phyloP scores from a whole-genome alignment of 177 flowering plant species.

The Vitis hybrid region DNA sequence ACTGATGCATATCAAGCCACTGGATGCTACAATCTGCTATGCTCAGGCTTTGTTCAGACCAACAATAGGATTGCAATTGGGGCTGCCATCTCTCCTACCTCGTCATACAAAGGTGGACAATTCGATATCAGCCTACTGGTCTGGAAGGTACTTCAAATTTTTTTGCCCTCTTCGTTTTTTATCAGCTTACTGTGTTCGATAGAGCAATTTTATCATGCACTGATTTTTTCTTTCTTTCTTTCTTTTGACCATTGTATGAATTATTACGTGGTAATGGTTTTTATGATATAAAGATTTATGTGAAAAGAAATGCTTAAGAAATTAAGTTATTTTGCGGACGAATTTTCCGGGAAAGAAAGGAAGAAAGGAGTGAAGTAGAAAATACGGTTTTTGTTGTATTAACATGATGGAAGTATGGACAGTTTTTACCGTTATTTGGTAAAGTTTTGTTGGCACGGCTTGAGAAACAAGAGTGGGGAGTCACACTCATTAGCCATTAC shows the following conservation, averaged over 20 bases:
- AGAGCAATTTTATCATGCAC: neutral
- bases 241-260: too few relatives aligned
- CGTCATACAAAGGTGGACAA: slow-evolving; percentile 51
- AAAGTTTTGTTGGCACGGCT: neutral
- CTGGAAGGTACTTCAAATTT: slow-evolving; percentile 47
- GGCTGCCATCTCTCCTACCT: slow-evolving; percentile 63
- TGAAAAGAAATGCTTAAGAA: too few relatives aligned
- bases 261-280: too few relatives aligned
- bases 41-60: slow-evolving; percentile 65
- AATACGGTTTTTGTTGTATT: neutral
- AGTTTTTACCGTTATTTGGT: neutral
- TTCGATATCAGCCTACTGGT: slow-evolving; percentile 54
- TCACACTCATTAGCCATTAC: neutral
- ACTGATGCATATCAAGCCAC: slow-evolving; percentile 56
- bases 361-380: neutral
- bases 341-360: neutral
- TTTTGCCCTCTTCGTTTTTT: too few relatives aligned
- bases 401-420: neutral
- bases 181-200: too few relatives aligned
- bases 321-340: too few relatives aligned
- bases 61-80: slow-evolving; percentile 54
- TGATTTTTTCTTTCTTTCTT: too few relatives aligned
- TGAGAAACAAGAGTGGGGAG: neutral
- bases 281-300: too few relatives aligned
- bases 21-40: slow-evolving; percentile 61